A percentile compares a stretch with the other conserved stretches of the same genome.
Evolutionary conservation across 169 alveolate species (phyloP).

Genomic region (Babesia gibsoni): DNA sequence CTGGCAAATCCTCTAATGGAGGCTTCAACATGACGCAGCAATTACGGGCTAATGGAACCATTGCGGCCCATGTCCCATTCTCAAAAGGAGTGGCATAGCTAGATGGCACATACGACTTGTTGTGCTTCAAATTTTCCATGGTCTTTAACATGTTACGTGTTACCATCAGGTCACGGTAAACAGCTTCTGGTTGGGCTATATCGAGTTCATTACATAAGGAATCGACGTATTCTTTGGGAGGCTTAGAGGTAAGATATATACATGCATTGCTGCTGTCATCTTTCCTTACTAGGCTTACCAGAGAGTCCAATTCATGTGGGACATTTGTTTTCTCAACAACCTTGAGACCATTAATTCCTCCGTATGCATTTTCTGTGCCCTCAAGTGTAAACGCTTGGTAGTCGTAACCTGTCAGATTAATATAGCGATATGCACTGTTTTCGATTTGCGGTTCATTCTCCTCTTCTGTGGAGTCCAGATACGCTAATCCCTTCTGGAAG

Average conservation of each 20-base stretch:
- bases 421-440: conserved; percentile 38
- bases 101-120: conserved; percentile 33
- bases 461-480: conserved; percentile 10
- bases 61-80: conserved; percentile 43
- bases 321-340: conserved; percentile 9
- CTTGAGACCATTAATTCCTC: conserved; percentile 32
- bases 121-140: conserved; percentile 24
- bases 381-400: conserved; percentile 48
- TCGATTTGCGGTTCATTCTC: conserved; percentile 20
- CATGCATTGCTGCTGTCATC: conserved; percentile 32
- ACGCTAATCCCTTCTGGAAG: conserved; percentile 40
- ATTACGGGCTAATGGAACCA: conserved; percentile 56
- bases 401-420: conserved; percentile 53
- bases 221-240: conserved; percentile 23
- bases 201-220: conserved; percentile 18
- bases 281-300: conserved; percentile 25
- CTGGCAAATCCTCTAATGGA: conserved; percentile 45
- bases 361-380: not conserved
- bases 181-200: conserved; percentile 5
- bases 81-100: conserved; percentile 26
- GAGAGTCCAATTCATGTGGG: conserved; percentile 43
- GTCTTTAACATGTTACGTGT: conserved; percentile 42
- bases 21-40: conserved; percentile 37
- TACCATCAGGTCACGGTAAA: conserved; percentile 44
- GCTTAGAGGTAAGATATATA: conserved; percentile 31